Evolutionary conservation across 1,284 basidiomycete species (phyloP).

Genomic region (Naganishia sp.): DNA sequence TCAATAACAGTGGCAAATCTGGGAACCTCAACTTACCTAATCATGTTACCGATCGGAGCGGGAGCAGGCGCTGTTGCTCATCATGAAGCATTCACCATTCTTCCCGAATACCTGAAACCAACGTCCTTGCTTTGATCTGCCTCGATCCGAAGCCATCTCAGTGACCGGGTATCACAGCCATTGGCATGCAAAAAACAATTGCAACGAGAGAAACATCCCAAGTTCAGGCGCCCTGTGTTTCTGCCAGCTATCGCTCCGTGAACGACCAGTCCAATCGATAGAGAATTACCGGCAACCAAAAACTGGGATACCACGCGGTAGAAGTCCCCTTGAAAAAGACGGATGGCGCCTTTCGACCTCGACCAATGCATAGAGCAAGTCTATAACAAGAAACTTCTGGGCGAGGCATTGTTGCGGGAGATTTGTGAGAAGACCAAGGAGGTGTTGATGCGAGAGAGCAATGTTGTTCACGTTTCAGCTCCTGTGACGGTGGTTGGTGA

Average conservation of each 20-base stretch:
- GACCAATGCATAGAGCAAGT: conserved; percentile 91
- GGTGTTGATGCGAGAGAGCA: conserved; percentile 97
- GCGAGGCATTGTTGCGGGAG: conserved; percentile 86
- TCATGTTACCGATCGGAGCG: too few species aligned
- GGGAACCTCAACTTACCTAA: too few species aligned
- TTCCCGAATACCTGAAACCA: too few species aligned
- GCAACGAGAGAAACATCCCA: neutral
- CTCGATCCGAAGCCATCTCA: too few species aligned
- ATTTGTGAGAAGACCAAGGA: conserved; percentile 99
- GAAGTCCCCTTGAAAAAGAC: neutral
- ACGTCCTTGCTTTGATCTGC: too few species aligned
- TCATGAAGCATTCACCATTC: too few species aligned
- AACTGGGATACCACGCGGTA: neutral
- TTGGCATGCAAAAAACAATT: neutral
- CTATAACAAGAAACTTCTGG: conserved; percentile 85
- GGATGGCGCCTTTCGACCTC: conserved; percentile 88
- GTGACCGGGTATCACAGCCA: too few species aligned
- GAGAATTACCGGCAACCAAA: neutral
- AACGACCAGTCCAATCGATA: neutral
- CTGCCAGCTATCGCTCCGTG: neutral
- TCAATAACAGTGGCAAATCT: too few species aligned
- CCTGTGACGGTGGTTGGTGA: conserved; percentile 99
- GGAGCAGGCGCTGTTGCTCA: too few species aligned
- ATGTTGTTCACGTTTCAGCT: conserved; percentile 94
- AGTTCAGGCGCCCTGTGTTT: neutral